phyloP scores from a whole-genome alignment of 1,284 basidiomycete genomes.

The Boletus nobilissimus region DNA sequence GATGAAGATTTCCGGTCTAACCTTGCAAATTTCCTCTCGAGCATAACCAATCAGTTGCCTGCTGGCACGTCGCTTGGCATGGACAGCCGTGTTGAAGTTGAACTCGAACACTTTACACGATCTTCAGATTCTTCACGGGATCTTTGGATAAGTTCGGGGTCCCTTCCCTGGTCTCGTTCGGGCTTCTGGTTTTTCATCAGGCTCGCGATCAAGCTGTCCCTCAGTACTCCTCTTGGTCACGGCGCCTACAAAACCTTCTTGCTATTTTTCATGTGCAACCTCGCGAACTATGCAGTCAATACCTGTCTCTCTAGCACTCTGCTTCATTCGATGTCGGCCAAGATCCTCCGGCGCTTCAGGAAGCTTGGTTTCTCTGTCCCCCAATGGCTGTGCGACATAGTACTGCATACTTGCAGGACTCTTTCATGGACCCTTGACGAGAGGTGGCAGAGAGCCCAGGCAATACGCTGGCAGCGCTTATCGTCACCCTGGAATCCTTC shows the following conservation, averaged over 20 bases:
- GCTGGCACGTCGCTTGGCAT: background rate
- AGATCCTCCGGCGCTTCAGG: background rate
- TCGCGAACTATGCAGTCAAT: background rate
- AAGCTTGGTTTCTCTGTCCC: background rate
- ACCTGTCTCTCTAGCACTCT: background rate
- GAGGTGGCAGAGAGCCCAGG: background rate
- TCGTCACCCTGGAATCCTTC: background rate
- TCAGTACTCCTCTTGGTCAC: background rate
- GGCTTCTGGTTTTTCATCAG: background rate
- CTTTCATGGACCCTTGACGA: background rate
- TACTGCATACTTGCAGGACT: background rate
- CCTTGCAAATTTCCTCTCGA: background rate
- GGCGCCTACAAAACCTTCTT: background rate
- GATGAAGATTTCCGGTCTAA: background rate
- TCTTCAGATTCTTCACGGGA: no score
- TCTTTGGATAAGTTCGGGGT: no score
- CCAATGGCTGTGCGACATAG: background rate
- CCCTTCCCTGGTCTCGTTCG: background rate
- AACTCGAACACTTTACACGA: background rate
- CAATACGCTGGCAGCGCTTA: no score
- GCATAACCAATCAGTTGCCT: background rate
- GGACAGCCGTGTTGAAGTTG: background rate
- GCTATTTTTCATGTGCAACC: background rate
- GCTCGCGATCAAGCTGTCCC: background rate
- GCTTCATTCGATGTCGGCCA: background rate